phyloP scores from a whole-genome alignment of 176 grass and related monocot species.

The Aegilops bicornis region DNA sequence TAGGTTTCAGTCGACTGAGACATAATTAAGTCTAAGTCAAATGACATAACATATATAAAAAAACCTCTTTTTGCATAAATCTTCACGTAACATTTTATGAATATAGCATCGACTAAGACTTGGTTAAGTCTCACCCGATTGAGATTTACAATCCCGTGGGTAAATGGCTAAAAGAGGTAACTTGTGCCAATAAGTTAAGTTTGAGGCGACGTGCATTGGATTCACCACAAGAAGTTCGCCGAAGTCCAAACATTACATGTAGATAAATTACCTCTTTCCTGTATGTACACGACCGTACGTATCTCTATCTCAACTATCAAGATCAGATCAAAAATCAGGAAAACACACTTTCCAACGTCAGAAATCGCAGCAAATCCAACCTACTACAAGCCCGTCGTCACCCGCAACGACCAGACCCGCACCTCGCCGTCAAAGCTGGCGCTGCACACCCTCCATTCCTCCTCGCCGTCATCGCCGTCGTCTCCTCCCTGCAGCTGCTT shows the following conservation, averaged over 20 bases:
- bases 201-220: too few species aligned
- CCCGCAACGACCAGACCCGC: conserved; percentile 62
- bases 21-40: too few species aligned
- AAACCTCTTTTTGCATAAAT: too few species aligned
- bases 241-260: background rate
- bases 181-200: too few species aligned
- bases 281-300: background rate
- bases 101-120: too few species aligned
- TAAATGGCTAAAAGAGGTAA: too few species aligned
- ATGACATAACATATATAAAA: too few species aligned
- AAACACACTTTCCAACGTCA: background rate
- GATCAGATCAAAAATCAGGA: background rate
- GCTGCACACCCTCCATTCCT: conserved; percentile 71
- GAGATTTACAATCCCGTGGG: too few species aligned
- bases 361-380: conserved; percentile 36
- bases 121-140: too few species aligned
- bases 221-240: background rate
- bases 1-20: too few species aligned
- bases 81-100: too few species aligned
- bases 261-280: background rate
- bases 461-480: background rate
- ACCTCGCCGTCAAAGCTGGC: conserved; percentile 82
- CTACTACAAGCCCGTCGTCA: conserved; percentile 32
- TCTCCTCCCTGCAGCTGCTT: background rate
- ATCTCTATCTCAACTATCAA: background rate